Conservation (phyloP, 2,329 filamentous ascomycete genomes). For the Monosporascus sp. region DNA sequence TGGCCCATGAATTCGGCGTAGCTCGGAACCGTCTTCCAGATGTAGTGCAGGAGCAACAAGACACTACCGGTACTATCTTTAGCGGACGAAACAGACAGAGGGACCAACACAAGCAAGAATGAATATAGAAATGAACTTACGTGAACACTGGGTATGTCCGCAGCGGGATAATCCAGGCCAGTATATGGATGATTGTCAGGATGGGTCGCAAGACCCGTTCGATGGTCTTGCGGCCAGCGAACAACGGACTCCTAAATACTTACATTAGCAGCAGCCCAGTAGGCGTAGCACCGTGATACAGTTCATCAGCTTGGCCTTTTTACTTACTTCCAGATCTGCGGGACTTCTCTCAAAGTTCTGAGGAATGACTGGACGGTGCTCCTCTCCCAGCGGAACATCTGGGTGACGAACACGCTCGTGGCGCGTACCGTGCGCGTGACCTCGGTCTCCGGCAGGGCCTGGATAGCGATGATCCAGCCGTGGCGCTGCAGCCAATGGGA, state of each 20-base stretch:
- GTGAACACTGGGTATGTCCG: background rate
- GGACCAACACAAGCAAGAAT: background rate
- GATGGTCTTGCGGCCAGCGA: conserved; percentile 2
- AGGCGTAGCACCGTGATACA: background rate
- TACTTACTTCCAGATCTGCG: conserved; percentile 1
- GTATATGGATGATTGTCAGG: conserved; percentile 1
- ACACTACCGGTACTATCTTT: conserved; percentile 29
- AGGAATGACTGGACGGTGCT: conserved; percentile 1
- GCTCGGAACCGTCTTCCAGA: conserved; percentile 32
- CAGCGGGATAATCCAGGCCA: background rate
- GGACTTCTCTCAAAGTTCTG: background rate
- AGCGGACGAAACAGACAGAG: background rate
- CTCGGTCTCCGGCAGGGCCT: conserved; percentile 1
- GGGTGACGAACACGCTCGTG: background rate
- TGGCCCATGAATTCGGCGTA: conserved; percentile 41
- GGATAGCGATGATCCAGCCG: conserved; percentile 4
- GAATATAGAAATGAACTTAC: conserved; percentile 7
- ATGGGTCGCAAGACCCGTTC: conserved; percentile 3
- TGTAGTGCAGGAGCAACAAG: conserved; percentile 41
- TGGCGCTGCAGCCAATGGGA: conserved; percentile 5
- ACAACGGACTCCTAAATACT: background rate
- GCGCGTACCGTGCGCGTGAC: conserved; percentile 2
- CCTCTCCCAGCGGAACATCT: conserved; percentile 8
- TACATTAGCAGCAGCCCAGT: background rate
- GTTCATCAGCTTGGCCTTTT: background rate